A percentile compares a stretch with the other conserved stretches of the same genome.
These are phyloP conservation scores for Wickerhamiella hasegawae DNA, from an alignment of 805 yeast species.

Conservation along the genomic window DNA sequence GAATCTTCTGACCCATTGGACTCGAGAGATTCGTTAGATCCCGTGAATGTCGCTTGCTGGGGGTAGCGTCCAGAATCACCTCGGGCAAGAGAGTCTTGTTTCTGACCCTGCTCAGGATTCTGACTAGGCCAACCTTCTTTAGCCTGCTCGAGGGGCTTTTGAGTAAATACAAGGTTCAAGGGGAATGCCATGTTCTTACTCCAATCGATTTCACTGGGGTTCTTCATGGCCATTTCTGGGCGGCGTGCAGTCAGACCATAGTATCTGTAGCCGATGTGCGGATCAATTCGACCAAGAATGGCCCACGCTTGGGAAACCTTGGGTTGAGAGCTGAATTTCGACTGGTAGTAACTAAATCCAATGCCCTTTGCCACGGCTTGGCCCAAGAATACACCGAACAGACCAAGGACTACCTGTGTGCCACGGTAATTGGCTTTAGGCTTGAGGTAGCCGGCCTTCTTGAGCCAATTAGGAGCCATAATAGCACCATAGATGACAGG, in stretches of 20 bases:
- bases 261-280: slow-evolving; percentile 15
- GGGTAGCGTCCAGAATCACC: neutral
- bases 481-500: slow-evolving; percentile 11
- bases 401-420: slow-evolving; percentile 12
- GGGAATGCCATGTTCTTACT: slow-evolving; percentile 13
- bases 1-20: neutral
- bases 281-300: slow-evolving; percentile 10
- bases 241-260: slow-evolving; percentile 9
- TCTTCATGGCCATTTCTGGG: slow-evolving; percentile 10
- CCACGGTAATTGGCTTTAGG: slow-evolving; percentile 6
- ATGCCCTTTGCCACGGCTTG: slow-evolving; percentile 7
- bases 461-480: slow-evolving; percentile 10
- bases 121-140: neutral
- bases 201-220: slow-evolving; percentile 15
- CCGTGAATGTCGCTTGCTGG: neutral
- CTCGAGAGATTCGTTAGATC: neutral
- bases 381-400: slow-evolving; percentile 14
- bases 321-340: slow-evolving; percentile 1
- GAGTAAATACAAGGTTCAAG: slow-evolving; percentile 8
- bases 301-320: slow-evolving; percentile 8
- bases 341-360: slow-evolving; percentile 4
- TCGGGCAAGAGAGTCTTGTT: neutral
- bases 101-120: neutral
- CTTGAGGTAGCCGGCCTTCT: slow-evolving; percentile 5
- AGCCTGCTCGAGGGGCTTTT: neutral